Base-by-base conservation (phyloP, 805 yeast genomes). In the Zygotorulaspora florentina region DNA sequence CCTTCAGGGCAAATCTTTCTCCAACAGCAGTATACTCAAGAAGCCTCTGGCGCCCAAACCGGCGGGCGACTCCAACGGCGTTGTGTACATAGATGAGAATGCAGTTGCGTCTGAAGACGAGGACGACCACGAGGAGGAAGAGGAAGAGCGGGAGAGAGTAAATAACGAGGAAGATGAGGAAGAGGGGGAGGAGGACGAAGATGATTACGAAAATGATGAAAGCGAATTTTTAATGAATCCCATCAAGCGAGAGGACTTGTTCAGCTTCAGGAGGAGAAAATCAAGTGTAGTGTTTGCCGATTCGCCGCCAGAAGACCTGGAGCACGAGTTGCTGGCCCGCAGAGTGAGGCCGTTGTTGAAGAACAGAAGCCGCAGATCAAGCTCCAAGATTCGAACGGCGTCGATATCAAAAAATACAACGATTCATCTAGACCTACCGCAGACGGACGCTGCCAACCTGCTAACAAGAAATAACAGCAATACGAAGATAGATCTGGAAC, bases 41-140 rank as follows among this genome's bases (percentile, higher is more conserved):
- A 23, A 16, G 20, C 42, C 15, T 30, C 35, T 15, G 10, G 15
- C 39, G 13, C 16, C 44, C 23, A 29, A 31, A 38, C 23, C 20
- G 29, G 35, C 39, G 23, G 37, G 33, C 2, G 34, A 28, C 17
- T 20, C 42, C 3, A 28, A 59, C 35, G 63, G 60, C 23, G 64
- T 61, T 28, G 57, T 54, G n/a, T 72, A 68, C 29, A 69, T 67
- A 16, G 73, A 66, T 42, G 76, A 70, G 35, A 72, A 68, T 47
- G 75, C 62, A 1, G 42, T 66, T 36, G 57, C 57, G 8, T 62
- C 68, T 1, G 61, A 57, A 11, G 65, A 60, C 29, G 65, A 55
- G n/a, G 66, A 59, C 30, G 70, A 66, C 9, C 57, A 54, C 16
- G 60, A 62, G 38, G 64, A 59, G 38, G 68, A 66, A 28, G 73